Base-by-base conservation (phyloP, 495 filamentous ascomycete genomes). In the Hypoxylon cercidicola region DNA sequence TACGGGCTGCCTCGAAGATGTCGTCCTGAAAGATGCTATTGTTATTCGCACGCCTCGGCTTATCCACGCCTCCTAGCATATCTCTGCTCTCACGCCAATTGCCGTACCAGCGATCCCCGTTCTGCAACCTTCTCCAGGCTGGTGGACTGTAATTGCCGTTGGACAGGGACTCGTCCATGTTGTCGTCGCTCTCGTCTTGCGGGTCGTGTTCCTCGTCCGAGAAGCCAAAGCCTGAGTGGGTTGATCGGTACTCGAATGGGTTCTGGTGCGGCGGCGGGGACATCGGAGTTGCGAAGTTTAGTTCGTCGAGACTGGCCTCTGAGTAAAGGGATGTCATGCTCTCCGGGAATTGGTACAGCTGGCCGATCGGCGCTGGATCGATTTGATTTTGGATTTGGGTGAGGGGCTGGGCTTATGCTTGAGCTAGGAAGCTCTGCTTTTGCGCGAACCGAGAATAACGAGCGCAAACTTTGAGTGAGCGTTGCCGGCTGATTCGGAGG, bases 151-250 rank as follows among this genome's bases (percentile, higher is more conserved):
- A 85, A 65, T 81, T 79, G 74, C 82, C 81, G 69, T 72, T 78
- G 40, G 77, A 80, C 44, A 71, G 55, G 56, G 75, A 77, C 20
- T 77, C 74, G 60, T 78, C 78, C 55, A 75, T 37, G 50, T 79
- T 78, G 49, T 72, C 74, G 69, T 78, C 80, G 73, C 73, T 78
- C 60, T 85, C 84, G 28, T 85, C 87, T 41, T 86, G 82, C 49
- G 68, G 59, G 56, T 80, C 77, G 66, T 72, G 72, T 49, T 86
- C 85, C 69, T 58, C 66, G 52, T 67, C 74, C 64, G 72, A 75
- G 6, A 84, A 89, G 68, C 87, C 85, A 79, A 92, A 93, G 41
- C 89, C 91, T 45, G 89, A 93, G 78, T 91, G 89, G 72, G 89
- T 84, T 21, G 88, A 89, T 13, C 89, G 91, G 54, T 90, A 78